Evolutionary conservation across 352 stramenopile genomes (phyloP).

Genomic region (Phytophthora rubi): DNA sequence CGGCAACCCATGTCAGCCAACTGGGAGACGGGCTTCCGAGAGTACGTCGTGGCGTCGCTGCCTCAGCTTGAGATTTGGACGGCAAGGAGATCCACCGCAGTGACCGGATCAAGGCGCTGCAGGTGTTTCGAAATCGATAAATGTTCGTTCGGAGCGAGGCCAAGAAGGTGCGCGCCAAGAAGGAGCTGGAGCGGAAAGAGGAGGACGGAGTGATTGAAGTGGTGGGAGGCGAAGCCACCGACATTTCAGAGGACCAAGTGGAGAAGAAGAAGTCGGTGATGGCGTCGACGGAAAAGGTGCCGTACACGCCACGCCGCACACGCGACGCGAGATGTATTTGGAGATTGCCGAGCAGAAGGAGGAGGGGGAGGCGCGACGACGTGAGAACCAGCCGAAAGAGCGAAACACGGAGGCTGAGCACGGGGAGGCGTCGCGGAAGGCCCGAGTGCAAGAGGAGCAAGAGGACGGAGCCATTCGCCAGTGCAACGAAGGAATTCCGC

Average conservation of each 20-base stretch:
- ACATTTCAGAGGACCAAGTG: conserved; percentile 40
- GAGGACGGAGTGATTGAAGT: conserved; percentile 52
- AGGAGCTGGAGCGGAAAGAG: conserved; percentile 28
- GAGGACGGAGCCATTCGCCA: conserved; percentile 61
- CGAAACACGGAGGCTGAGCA: conserved; percentile 91
- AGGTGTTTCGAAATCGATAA: conserved; percentile 69
- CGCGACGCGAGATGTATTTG: conserved; percentile 87
- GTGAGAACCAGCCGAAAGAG: conserved; percentile 82
- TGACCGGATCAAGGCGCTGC: conserved; percentile 87
- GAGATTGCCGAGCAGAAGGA: conserved; percentile 94
- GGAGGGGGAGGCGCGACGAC: conserved; percentile 87
- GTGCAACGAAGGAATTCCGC: conserved; percentile 93
- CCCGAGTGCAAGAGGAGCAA: conserved; percentile 40
- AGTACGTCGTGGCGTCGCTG: conserved; percentile 89
- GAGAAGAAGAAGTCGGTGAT: conserved; percentile 46
- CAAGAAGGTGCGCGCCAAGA: not conserved
- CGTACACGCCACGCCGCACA: conserved; percentile 75
- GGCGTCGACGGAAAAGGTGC: conserved; percentile 60
- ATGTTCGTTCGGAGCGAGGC: conserved; percentile 45
- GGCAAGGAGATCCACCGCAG: conserved; percentile 90
- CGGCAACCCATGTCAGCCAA: conserved; percentile 92
- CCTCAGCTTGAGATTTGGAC: conserved; percentile 89
- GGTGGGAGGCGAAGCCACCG: conserved; percentile 35
- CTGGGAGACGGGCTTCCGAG: conserved; percentile 71
- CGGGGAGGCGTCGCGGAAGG: conserved; percentile 48